Percentiles rank a stretch among this genome's conserved stretches.
Conservation (phyloP, 2,329 filamentous ascomycete genomes). For the Sporothrix sp. region DNA sequence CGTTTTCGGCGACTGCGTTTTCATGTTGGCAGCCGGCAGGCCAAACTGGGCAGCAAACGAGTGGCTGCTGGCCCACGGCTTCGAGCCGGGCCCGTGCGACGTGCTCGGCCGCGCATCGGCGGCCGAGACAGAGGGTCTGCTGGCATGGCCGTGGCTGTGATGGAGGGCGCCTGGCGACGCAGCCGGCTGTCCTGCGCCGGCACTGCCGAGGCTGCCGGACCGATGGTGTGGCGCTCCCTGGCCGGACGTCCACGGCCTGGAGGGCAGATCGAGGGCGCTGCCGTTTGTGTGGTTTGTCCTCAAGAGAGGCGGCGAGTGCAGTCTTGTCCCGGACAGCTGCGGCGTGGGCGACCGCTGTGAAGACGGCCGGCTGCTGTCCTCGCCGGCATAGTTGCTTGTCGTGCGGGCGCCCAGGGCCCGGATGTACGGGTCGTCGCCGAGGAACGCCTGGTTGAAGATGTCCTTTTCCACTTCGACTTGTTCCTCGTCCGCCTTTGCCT, state of each 20-base stretch:
- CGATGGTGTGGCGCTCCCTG: neutral
- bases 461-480: slow-evolving; percentile 21
- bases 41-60: slow-evolving; percentile 39
- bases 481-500: slow-evolving; percentile 17
- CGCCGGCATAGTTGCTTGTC: slow-evolving; percentile 8
- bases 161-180: no score
- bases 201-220: no score
- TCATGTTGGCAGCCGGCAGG: slow-evolving; percentile 15
- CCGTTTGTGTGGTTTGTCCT: slow-evolving; percentile 14
- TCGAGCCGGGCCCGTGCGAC: slow-evolving; percentile 28
- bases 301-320: neutral
- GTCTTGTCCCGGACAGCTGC: slow-evolving; percentile 28
- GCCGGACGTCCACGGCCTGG: slow-evolving; percentile 12
- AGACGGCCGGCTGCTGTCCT: no score
- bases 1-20: no score
- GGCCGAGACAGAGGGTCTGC: slow-evolving; percentile 20
- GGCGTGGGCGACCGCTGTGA: slow-evolving; percentile 26
- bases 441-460: slow-evolving; percentile 26
- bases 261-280: slow-evolving; percentile 37
- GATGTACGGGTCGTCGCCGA: slow-evolving; percentile 30
- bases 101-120: slow-evolving; percentile 21
- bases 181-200: no score
- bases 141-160: no score
- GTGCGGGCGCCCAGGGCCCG: slow-evolving; percentile 20
- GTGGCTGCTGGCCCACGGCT: slow-evolving; percentile 31